phyloP scores from a whole-genome alignment of 2,329 filamentous ascomycete genomes.

The Colletotrichum cereale region DNA sequence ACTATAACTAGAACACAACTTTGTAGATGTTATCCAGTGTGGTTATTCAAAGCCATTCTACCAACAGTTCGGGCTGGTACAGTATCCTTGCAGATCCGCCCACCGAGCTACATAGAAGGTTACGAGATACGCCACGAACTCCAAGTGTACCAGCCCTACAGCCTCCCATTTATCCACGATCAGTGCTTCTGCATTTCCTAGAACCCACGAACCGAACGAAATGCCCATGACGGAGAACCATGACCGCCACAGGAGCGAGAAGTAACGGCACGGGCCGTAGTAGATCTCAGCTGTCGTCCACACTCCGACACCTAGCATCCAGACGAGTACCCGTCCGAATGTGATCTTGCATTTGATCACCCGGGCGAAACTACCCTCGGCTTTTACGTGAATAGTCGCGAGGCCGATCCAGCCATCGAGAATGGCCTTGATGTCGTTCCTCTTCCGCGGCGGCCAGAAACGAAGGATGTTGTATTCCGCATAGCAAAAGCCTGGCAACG shows the following conservation, averaged over 20 bases:
- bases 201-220: conserved; percentile 2
- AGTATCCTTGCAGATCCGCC: not conserved
- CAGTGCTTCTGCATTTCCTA: not conserved
- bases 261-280: conserved; percentile 13
- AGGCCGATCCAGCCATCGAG: conserved; percentile 8
- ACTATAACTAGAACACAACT: not conserved
- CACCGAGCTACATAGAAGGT: not conserved
- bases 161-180: not conserved
- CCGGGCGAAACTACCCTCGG: not conserved
- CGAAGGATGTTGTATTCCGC: conserved; percentile 3
- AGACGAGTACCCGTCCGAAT: not conserved
- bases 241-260: not conserved
- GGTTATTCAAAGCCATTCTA: not conserved
- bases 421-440: conserved; percentile 17
- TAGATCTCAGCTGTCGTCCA: conserved; percentile 17
- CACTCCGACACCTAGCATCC: not conserved
- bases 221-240: conserved; percentile 11
- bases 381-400: not conserved
- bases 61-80: conserved; percentile 9
- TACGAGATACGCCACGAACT: not conserved
- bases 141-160: not conserved
- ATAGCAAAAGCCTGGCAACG: not conserved
- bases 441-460: conserved; percentile 16
- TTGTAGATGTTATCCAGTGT: not conserved
- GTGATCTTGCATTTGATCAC: conserved; percentile 3